phyloP scores from a whole-genome alignment of 768 basidiomycete species.

The Tylopilus cervinicoccineus region DNA sequence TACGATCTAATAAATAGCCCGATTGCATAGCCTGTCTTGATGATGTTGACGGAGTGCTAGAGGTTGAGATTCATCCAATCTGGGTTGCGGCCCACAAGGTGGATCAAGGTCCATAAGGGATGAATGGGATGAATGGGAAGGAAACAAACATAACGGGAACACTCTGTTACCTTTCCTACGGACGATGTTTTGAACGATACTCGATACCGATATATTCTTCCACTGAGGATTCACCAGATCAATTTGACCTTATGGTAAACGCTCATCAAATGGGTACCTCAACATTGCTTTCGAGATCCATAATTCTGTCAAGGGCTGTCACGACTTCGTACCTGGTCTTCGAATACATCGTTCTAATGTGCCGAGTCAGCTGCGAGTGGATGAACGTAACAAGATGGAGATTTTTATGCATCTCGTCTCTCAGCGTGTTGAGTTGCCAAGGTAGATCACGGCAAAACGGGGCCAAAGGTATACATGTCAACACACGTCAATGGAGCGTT shows the following conservation, averaged over 20 bases:
- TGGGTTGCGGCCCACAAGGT: background rate
- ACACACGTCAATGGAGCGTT: background rate
- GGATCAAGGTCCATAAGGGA: background rate
- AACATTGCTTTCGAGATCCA: constrained; percentile 13
- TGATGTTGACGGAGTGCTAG: background rate
- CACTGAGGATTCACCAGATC: constrained; percentile 27
- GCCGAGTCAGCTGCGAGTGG: constrained; percentile 5
- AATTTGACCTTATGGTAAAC: background rate
- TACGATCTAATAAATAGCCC: background rate
- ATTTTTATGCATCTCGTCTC: constrained; percentile 18
- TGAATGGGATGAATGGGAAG: background rate
- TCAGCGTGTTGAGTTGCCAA: constrained; percentile 28
- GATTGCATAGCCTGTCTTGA: background rate
- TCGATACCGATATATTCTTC: constrained; percentile 27
- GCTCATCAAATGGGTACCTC: background rate
- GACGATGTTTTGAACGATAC: constrained; percentile 32
- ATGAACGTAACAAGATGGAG: constrained; percentile 25
- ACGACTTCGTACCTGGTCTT: background rate
- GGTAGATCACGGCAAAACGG: no score
- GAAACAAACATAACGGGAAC: constrained; percentile 41
- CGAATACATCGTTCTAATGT: background rate
- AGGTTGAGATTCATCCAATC: constrained; percentile 5
- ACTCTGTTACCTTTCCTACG: constrained; percentile 28
- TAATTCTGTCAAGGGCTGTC: background rate
- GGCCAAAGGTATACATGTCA: no score